Evolutionary conservation across 306 rosid genomes (phyloP).

Genomic region (Cucurbita pepo): DNA sequence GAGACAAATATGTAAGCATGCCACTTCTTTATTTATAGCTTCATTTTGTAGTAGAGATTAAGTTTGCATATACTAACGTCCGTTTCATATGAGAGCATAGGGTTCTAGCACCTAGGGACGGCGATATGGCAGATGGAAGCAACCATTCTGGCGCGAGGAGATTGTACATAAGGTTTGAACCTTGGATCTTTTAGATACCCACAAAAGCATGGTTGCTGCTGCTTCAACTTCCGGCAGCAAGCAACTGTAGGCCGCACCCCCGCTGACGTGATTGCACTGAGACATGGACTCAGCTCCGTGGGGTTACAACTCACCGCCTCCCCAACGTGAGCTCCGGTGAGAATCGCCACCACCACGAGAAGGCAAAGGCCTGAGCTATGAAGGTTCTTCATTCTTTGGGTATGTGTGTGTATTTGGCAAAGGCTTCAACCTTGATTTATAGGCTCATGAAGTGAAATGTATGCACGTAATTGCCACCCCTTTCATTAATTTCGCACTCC

Average conservation of each 20-base stretch:
- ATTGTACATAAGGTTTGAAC: background rate
- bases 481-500: background rate
- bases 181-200: background rate
- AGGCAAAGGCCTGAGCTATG: background rate
- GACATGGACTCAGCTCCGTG: constrained; percentile 11
- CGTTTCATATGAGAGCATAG: background rate
- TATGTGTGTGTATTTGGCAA: background rate
- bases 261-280: background rate
- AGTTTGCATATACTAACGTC: no score
- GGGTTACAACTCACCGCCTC: constrained; percentile 10
- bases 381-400: background rate
- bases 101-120: background rate
- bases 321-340: background rate
- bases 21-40: background rate
- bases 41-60: background rate
- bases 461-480: background rate
- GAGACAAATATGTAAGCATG: background rate
- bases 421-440: background rate
- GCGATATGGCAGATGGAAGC: background rate
- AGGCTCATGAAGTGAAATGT: background rate
- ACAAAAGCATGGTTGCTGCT: background rate
- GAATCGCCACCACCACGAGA: background rate
- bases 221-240: constrained; percentile 27
- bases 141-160: background rate
- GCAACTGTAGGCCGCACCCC: constrained; percentile 12